Evolutionary conservation across 192 early-diverging fungal genomes (phyloP).

Genomic region (Pilobolus umbonatus): DNA sequence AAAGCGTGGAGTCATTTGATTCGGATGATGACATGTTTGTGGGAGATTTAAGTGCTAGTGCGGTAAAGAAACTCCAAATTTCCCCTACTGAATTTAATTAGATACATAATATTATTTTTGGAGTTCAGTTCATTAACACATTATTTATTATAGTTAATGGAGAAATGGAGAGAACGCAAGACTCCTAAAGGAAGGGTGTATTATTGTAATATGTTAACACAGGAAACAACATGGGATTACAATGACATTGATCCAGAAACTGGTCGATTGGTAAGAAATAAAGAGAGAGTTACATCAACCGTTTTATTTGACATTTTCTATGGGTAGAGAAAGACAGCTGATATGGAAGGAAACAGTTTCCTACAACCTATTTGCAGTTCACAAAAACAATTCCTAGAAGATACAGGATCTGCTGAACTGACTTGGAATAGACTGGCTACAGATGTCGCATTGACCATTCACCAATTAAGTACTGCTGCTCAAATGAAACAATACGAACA

Average conservation of each 20-base stretch:
- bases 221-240: slow-evolving; percentile 51
- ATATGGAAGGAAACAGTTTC: too few species aligned
- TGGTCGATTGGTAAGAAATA: slow-evolving; percentile 38
- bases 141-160: slow-evolving; percentile 29
- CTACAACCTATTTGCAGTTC: too few species aligned
- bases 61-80: too few species aligned
- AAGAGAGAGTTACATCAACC: neutral
- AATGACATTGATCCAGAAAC: slow-evolving; percentile 49
- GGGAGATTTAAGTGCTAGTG: too few species aligned
- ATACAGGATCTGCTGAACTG: slow-evolving; percentile 19
- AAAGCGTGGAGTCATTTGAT: neutral
- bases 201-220: slow-evolving; percentile 57
- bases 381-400: neutral
- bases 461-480: slow-evolving; percentile 42
- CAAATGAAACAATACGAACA: slow-evolving; percentile 16
- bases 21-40: too few species aligned
- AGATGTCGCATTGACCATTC: slow-evolving; percentile 42
- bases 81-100: too few species aligned
- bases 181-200: slow-evolving; percentile 44
- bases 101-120: too few species aligned
- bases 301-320: too few species aligned
- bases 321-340: too few species aligned
- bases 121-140: neutral
- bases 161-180: slow-evolving; percentile 52
- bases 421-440: slow-evolving; percentile 50